Conservation (phyloP, 768 basidiomycete genomes). For the Lentinula lateritia region DNA sequence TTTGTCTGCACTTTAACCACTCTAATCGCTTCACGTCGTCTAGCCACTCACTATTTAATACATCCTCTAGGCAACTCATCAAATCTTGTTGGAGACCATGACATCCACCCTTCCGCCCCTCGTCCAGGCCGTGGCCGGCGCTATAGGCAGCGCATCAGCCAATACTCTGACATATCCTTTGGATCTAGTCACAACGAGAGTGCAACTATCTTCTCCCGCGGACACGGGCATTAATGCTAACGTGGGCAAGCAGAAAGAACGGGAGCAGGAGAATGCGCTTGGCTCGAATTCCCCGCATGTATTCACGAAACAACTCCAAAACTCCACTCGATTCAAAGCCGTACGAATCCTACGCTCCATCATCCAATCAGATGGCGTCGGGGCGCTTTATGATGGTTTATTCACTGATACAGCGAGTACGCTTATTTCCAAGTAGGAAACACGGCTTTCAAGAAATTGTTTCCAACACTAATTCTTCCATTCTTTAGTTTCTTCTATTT, state of each 20-base stretch:
- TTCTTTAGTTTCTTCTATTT: constrained; percentile 51
- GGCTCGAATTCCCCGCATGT: neutral
- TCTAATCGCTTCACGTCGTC: no score
- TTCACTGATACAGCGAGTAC: constrained; percentile 49
- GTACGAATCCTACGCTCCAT: constrained; percentile 33
- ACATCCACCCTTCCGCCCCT: constrained; percentile 55
- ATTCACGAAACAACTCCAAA: constrained; percentile 10
- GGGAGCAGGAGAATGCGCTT: neutral
- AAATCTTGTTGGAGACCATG: constrained; percentile 26
- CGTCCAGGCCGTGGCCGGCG: constrained; percentile 53
- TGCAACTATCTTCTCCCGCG: constrained; percentile 32
- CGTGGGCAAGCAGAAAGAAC: neutral
- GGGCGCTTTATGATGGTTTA: constrained; percentile 47
- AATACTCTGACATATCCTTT: constrained; percentile 53
- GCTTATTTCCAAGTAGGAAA: constrained; percentile 44
- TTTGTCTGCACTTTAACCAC: no score
- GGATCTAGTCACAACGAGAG: constrained; percentile 49
- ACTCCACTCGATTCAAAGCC: constrained; percentile 24
- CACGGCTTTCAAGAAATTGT: neutral
- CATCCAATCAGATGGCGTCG: constrained; percentile 32
- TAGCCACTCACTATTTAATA: no score
- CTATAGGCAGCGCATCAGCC: constrained; percentile 49
- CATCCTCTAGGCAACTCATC: no score
- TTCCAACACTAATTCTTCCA: neutral
- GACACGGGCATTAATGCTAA: neutral